phyloP scores from a whole-genome alignment of 768 basidiomycete genomes.

The Strobilomyces dryophilus region DNA sequence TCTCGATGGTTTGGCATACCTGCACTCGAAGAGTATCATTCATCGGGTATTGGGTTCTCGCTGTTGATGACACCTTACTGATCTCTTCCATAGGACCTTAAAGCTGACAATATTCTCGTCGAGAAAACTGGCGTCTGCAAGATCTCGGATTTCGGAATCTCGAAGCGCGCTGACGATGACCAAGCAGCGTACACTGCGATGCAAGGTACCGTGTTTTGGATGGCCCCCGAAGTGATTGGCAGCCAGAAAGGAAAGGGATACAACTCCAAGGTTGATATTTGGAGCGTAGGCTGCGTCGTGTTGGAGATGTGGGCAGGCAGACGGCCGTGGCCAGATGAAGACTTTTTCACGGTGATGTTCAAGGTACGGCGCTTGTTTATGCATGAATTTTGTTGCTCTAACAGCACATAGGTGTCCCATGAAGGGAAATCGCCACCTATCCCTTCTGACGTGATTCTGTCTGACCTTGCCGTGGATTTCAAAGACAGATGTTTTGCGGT shows the following conservation, averaged over 20 bases:
- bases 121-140: slow-evolving; percentile 91
- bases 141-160: slow-evolving; percentile 98
- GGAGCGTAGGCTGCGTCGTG: slow-evolving; percentile 98
- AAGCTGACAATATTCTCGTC: slow-evolving; percentile 97
- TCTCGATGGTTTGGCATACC: slow-evolving; percentile 84
- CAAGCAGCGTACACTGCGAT: slow-evolving; percentile 85
- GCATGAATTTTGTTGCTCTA: not conserved
- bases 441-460: slow-evolving; percentile 75
- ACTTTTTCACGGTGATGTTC: slow-evolving; percentile 89
- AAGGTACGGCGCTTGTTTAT: slow-evolving; percentile 51
- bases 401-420: slow-evolving; percentile 64
- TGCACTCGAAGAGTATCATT: slow-evolving; percentile 87
- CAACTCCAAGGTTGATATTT: slow-evolving; percentile 96
- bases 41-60: slow-evolving; percentile 62
- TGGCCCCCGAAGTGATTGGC: slow-evolving; percentile 94
- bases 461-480: slow-evolving; percentile 79
- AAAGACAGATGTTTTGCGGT: slow-evolving; percentile 85
- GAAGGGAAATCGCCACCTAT: slow-evolving; percentile 85
- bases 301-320: slow-evolving; percentile 99
- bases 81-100: slow-evolving; percentile 66
- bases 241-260: slow-evolving; percentile 81
- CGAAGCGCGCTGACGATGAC: slow-evolving; percentile 89
- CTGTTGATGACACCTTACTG: slow-evolving; percentile 1
- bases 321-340: slow-evolving; percentile 90
- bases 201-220: slow-evolving; percentile 99